phyloP scores from a whole-genome alignment of 1,284 basidiomycete species.

The Coniophora puteana region DNA sequence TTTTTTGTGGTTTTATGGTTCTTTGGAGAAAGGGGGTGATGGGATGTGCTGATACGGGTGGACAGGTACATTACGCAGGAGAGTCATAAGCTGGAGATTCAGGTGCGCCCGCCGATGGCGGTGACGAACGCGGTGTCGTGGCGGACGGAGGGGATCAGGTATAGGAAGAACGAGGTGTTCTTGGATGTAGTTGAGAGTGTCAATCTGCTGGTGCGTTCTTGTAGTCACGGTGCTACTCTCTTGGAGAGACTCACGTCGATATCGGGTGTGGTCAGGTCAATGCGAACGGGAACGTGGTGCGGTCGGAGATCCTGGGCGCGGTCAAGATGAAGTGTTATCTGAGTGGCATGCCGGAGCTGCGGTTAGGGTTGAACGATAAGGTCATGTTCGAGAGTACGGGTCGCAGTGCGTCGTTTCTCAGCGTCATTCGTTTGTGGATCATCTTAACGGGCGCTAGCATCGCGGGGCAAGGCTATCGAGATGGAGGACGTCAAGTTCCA shows the following conservation, averaged over 20 bases:
- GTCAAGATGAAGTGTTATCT: conserved; percentile 99
- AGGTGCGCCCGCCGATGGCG: conserved; percentile 93
- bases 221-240: conserved; percentile 1
- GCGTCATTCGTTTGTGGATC: background rate
- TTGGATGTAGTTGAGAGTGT: conserved; percentile 98
- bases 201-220: conserved; percentile 78
- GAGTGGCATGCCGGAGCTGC: conserved; percentile 96
- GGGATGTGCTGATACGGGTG: background rate
- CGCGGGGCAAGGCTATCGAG: conserved; percentile 96
- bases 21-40: background rate
- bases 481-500: conserved; percentile 99
- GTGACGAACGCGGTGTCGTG: conserved; percentile 99
- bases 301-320: conserved; percentile 95
- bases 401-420: conserved; percentile 59
- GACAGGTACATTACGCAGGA: conserved; percentile 97
- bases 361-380: conserved; percentile 97
- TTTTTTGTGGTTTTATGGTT: background rate
- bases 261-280: conserved; percentile 67
- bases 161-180: conserved; percentile 99
- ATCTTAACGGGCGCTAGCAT: conserved; percentile 54
- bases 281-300: conserved; percentile 94
- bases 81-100: conserved; percentile 97
- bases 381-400: conserved; percentile 99
- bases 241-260: background rate
- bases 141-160: conserved; percentile 96